Evolutionary conservation across 2,329 filamentous ascomycete species (phyloP).

Genomic region (Orbilia javanica): DNA sequence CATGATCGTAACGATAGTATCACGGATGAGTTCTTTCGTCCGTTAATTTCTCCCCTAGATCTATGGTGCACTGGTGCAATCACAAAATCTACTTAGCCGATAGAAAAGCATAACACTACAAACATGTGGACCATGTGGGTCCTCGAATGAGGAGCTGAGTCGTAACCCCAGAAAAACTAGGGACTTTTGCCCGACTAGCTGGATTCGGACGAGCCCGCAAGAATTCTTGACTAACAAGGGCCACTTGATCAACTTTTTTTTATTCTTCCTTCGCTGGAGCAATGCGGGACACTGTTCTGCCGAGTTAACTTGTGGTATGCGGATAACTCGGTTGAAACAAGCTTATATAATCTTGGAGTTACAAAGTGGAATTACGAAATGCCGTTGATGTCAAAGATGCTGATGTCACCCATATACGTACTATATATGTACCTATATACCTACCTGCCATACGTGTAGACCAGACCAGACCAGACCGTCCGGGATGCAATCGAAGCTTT

Average conservation of each 20-base stretch:
- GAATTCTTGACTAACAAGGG: slow-evolving; percentile 7
- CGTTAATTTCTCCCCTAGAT: slow-evolving; percentile 6
- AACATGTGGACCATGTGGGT: slow-evolving; percentile 19
- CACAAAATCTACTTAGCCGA: neutral
- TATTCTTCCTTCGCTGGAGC: neutral
- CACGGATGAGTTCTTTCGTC: neutral
- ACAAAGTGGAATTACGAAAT: slow-evolving; percentile 18
- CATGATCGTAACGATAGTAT: slow-evolving; percentile 4
- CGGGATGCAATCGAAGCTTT: neutral
- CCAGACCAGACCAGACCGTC: too few relatives aligned
- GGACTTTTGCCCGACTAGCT: neutral
- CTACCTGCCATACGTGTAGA: too few relatives aligned
- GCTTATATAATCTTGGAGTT: slow-evolving; percentile 27
- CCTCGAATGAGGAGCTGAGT: neutral
- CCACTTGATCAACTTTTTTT: neutral
- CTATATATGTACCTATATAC: too few relatives aligned
- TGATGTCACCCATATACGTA: slow-evolving; percentile 7
- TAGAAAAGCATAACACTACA: slow-evolving; percentile 1
- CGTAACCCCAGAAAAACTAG: slow-evolving; percentile 9
- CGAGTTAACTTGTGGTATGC: slow-evolving; percentile 8
- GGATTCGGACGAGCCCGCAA: slow-evolving; percentile 18
- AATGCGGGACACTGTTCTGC: slow-evolving; percentile 19
- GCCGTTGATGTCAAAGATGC: neutral
- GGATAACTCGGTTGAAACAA: slow-evolving; percentile 37
- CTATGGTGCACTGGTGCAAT: slow-evolving; percentile 1